Base-by-base conservation (phyloP, 441 rosid species). In the Euphorbia celastroides region DNA sequence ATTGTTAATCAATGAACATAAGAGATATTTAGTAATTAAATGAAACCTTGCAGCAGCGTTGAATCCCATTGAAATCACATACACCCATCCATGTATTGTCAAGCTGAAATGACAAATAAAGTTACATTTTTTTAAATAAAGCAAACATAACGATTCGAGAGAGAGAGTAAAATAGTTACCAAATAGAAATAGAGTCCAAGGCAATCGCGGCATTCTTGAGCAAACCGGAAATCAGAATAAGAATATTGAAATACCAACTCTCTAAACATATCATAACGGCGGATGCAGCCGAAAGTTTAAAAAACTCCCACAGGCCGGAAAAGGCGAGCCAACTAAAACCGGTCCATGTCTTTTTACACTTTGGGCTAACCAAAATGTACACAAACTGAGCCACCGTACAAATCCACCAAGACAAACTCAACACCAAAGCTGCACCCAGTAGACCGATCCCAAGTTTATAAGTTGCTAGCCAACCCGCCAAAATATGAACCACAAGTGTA, bases 321-420 rank as follows among this genome's bases (percentile, higher is more conserved):
- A 83, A 83, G 32, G 84, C 87, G 22, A 72, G 75, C 63, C 67
- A 57, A 22, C 73, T 80, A n/a, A 87, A 63, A 19, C 96, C 94
- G 38, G n/a, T 74, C 97, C 97, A 92, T 7, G 97, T 86, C 20
- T 68, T 64, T 79, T 74, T 71, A 32, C 90, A 91, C 34, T 42
- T 68, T 2, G 58, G 70, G 55, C 89, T 88, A 20, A 13, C 68
- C 64, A 75, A 32, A 5, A 87, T 79, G 55, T 86, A 92, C 14
- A 71, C 69, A 42, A 71, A 70, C 25, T 92, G 96, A 0, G 87
- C 86, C 51, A 34, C 75, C 19, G 84, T 87, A 0, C 84, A 81
- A n/a, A 87, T 74, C 87, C 92, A 91, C 97, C 97, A 91, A 0
- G 96, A 84, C 62, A 87, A 65, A 70, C 93, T 88, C 32, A 88